Conservation (phyloP, 2,329 filamentous ascomycete species). For the Geosmithia putterillii region DNA sequence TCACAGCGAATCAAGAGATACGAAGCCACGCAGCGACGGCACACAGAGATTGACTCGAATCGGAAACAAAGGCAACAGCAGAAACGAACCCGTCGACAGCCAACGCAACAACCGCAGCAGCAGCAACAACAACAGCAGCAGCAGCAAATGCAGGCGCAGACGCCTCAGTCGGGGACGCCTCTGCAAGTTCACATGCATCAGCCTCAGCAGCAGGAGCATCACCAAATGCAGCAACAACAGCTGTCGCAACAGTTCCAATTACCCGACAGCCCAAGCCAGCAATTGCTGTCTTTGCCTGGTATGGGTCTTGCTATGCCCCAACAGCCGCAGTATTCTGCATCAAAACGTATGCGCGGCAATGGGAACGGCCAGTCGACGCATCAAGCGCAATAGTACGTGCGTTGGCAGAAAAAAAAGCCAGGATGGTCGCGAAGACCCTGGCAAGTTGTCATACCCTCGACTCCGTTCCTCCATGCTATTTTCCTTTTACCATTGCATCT, state of each 20-base stretch:
- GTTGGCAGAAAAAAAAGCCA: neutral
- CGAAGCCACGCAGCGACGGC: constrained; percentile 23
- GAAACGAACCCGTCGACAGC: constrained; percentile 9
- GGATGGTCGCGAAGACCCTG: neutral
- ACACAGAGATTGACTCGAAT: constrained; percentile 22
- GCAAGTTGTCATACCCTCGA: too few relatives aligned
- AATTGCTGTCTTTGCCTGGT: constrained; percentile 1
- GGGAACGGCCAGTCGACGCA: neutral
- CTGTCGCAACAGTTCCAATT: constrained; percentile 4
- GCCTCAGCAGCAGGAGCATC: constrained; percentile 10
- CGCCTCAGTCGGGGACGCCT: constrained; percentile 6
- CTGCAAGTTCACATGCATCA: constrained; percentile 6
- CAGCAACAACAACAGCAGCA: constrained; percentile 9
- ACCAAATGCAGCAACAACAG: constrained; percentile 2
- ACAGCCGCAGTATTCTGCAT: constrained; percentile 1
- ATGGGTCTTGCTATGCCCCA: neutral
- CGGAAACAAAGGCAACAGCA: constrained; percentile 12
- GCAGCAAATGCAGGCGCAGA: constrained; percentile 6
- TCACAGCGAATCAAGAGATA: constrained; percentile 24
- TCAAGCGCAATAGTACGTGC: neutral
- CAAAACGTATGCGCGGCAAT: constrained; percentile 1
- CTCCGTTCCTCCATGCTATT: too few relatives aligned
- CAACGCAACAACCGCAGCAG: constrained; percentile 12
- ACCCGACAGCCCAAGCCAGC: constrained; percentile 2
- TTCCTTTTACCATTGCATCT: neutral